These are phyloP conservation scores for Pholiota conissans DNA, from an alignment of 768 basidiomycete genomes.

Conservation along the genomic window DNA sequence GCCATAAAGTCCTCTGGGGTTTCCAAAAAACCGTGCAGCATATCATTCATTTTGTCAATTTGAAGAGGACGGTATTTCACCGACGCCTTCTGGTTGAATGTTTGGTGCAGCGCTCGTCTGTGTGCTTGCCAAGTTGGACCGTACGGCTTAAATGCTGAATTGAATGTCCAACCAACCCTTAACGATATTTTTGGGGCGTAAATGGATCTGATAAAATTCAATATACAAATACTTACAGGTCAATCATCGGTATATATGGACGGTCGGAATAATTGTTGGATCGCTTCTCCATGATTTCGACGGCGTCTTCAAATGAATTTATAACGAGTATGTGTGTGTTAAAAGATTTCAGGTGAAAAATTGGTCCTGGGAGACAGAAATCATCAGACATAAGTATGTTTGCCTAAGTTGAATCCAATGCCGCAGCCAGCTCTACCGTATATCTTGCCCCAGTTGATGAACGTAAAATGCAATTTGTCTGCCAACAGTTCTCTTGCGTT, in stretches of 20 bases:
- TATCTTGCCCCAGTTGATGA: too few relatives aligned
- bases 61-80: background rate
- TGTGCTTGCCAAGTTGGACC: background rate
- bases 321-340: background rate
- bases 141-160: background rate
- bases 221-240: too few relatives aligned
- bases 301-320: background rate
- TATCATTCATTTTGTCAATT: background rate
- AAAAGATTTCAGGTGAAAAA: background rate
- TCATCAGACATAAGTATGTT: too few relatives aligned
- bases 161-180: background rate
- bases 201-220: too few relatives aligned
- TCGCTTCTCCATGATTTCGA: background rate
- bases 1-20: background rate
- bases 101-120: background rate
- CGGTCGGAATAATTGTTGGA: background rate
- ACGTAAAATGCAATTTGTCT: too few relatives aligned
- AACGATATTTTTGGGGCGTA: background rate
- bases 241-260: background rate
- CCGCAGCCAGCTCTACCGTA: too few relatives aligned
- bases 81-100: background rate
- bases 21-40: background rate
- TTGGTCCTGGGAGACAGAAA: too few relatives aligned
- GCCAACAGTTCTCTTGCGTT: too few relatives aligned
- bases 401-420: too few relatives aligned